Evolutionary conservation across 139 green algal species (phyloP).

Genomic region (Asterochloris sp.): DNA sequence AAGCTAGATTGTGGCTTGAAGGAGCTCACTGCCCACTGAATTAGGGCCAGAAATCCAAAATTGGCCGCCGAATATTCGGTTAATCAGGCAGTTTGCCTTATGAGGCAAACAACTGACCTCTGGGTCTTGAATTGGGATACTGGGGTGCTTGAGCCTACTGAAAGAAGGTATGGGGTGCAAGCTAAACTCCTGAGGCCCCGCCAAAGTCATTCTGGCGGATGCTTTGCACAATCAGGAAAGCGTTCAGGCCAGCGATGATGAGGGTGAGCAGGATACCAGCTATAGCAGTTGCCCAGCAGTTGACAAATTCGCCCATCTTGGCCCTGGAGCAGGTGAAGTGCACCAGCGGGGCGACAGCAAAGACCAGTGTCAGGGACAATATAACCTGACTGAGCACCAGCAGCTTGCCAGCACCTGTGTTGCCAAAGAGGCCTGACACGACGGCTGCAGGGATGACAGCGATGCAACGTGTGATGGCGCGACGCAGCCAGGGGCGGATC

Average conservation of each 20-base stretch:
- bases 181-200: conserved; percentile 6
- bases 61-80: too few relatives aligned
- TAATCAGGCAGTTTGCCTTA: too few relatives aligned
- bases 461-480: conserved; percentile 39
- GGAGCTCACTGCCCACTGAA: too few relatives aligned
- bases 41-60: too few relatives aligned
- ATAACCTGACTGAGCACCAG: conserved; percentile 53
- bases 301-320: conserved; percentile 47
- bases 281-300: conserved; percentile 19
- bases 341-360: conserved; percentile 60
- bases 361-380: conserved; percentile 57
- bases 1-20: too few relatives aligned
- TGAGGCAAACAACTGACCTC: too few relatives aligned
- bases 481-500: conserved; percentile 39
- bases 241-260: conserved; percentile 43
- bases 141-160: too few relatives aligned
- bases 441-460: conserved; percentile 53
- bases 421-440: conserved; percentile 53
- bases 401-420: conserved; percentile 42
- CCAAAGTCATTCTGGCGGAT: conserved; percentile 20
- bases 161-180: too few relatives aligned
- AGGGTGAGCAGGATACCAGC: conserved; percentile 30
- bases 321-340: conserved; percentile 50
- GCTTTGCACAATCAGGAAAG: conserved; percentile 11
- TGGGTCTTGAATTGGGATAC: too few relatives aligned